Evolutionary conservation across 352 stramenopile species (phyloP).

Genomic region (Phytophthora hybrid): DNA sequence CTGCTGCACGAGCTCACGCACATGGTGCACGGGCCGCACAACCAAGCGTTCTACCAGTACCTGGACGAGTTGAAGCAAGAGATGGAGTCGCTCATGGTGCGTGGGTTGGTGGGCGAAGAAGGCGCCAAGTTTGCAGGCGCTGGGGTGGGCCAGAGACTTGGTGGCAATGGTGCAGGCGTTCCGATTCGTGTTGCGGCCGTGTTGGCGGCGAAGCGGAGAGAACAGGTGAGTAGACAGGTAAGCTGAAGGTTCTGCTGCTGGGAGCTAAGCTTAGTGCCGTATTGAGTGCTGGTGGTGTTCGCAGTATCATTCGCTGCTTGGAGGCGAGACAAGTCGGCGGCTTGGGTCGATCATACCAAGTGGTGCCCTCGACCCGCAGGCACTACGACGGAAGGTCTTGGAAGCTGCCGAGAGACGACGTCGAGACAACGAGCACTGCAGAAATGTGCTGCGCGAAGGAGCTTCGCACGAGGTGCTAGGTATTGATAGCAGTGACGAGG

Average conservation of each 20-base stretch:
- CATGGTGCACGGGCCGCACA: constrained; percentile 74
- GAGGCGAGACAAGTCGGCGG: constrained; percentile 43
- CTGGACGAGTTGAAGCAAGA: constrained; percentile 69
- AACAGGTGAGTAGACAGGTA: constrained; percentile 36
- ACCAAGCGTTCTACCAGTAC: constrained; percentile 73
- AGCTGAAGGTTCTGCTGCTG: neutral
- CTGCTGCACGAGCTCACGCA: constrained; percentile 81
- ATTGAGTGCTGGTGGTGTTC: neutral
- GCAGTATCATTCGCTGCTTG: constrained; percentile 55
- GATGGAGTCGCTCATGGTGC: constrained; percentile 68
- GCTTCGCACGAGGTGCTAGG: constrained; percentile 49
- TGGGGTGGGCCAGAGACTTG: constrained; percentile 51
- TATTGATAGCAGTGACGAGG: constrained; percentile 55
- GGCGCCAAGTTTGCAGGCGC: constrained; percentile 55
- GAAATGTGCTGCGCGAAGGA: constrained; percentile 33
- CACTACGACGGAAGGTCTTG: constrained; percentile 49
- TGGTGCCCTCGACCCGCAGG: constrained; percentile 23
- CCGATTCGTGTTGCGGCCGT: constrained; percentile 43
- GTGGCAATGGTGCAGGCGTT: constrained; percentile 1
- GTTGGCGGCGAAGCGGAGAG: constrained; percentile 46
- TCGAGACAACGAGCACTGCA: constrained; percentile 49
- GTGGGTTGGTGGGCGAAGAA: constrained; percentile 51
- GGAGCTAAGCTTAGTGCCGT: neutral
- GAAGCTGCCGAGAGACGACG: constrained; percentile 66
- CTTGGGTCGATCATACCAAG: constrained; percentile 30